Evolutionary conservation across 805 yeast genomes (phyloP), one percentile per base, ranked within the genome.

Genomic region (Millerozyma miso): DNA sequence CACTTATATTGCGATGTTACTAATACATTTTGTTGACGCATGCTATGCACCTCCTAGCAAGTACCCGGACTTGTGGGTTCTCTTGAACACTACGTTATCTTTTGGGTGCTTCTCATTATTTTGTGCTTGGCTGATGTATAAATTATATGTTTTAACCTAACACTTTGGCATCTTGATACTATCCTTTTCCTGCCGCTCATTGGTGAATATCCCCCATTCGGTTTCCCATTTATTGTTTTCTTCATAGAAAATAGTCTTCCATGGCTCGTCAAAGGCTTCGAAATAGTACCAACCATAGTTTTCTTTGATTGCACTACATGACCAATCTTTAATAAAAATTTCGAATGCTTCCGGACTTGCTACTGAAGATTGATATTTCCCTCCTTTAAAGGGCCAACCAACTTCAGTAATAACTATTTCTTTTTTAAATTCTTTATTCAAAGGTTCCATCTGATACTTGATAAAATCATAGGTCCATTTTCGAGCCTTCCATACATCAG

Each of bases 61-160:
- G 32, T 83, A 80, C 48, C 97, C 97, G 1, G 97, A 93, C 60
- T 51, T 93, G 4, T 88, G 93, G 90, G 87, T 87, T 0, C 72
- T 91, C 18, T 75, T 80, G 3, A 93, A 93, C 55, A 80, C 84
- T 34, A 54, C 82, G 0, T 55, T 89, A 3, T 84, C 93, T 0
- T 89, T 88, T 56, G 84, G 77, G 0, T 86, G 89, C 45, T 91
- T 90, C 53, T 58, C 65, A 0, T 55, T 85, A 37, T 87, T 87
- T 53, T 90, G 89, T 81, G 48, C 88, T n/a, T 93, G 97, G 96
- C 74, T 77, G 31, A 71, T 83, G 53, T 81, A 74, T 62, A 83
- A 54, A 35, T 56, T 64, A 16, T 63, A 56, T 42, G 47, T 46
- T 34, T 17, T 47, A 45, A 20, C 15, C 19, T 39, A 45, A 33